phyloP scores from a whole-genome alignment of 73 alveolate species.

The Paramecium bursaria region DNA sequence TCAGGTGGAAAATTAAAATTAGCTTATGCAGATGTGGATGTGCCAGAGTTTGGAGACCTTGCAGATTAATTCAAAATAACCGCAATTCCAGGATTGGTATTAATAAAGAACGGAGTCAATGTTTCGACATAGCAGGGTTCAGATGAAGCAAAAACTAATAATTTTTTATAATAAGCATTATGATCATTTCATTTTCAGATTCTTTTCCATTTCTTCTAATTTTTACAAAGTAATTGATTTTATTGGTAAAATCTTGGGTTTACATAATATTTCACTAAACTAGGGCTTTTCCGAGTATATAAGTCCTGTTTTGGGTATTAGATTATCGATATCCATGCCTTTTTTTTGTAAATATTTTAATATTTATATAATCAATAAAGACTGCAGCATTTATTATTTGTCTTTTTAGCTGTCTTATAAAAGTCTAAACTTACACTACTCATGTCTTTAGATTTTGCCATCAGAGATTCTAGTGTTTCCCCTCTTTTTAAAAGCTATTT shows the following conservation, averaged over 20 bases:
- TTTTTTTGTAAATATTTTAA: too few species aligned
- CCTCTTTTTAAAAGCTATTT: constrained; percentile 89
- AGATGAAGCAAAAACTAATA: too few species aligned
- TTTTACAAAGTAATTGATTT: constrained; percentile 88
- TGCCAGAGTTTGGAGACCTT: too few species aligned
- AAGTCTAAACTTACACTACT: constrained; percentile 91
- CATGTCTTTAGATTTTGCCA: constrained; percentile 94
- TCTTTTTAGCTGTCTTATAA: constrained; percentile 93
- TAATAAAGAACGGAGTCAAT: too few species aligned
- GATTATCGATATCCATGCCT: constrained; percentile 64
- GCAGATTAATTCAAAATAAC: too few species aligned
- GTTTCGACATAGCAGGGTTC: too few species aligned
- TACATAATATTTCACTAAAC: constrained; percentile 86
- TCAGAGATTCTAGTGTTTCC: constrained; percentile 89
- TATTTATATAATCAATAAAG: constrained; percentile 70
- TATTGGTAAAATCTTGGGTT: constrained; percentile 92
- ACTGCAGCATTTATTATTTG: constrained; percentile 84
- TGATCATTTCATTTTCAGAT: too few species aligned
- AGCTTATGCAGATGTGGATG: too few species aligned
- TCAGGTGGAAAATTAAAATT: too few species aligned
- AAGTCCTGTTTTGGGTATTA: constrained; percentile 88
- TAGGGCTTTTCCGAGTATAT: constrained; percentile 84
- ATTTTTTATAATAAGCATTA: too few species aligned
- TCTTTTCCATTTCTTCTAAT: constrained; percentile 90
- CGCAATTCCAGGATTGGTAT: too few species aligned